These are phyloP conservation scores for Ajuga chamaepitys DNA, from an alignment of 257 asterid species.

Conservation along the genomic window DNA sequence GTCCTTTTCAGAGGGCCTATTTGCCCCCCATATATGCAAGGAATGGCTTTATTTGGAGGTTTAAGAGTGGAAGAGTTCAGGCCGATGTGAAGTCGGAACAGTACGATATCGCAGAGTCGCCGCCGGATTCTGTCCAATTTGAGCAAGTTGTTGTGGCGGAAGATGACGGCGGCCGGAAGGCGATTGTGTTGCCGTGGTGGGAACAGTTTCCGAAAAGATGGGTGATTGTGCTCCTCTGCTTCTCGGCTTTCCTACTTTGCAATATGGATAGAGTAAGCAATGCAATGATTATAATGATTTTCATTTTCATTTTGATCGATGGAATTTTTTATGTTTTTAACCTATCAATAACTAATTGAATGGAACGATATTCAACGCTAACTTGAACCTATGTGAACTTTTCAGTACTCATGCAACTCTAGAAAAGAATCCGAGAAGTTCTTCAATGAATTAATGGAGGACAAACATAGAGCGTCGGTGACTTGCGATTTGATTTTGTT, in stretches of 20 bases:
- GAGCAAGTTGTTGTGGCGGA: slow-evolving; percentile 21
- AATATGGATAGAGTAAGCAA: slow-evolving; percentile 84
- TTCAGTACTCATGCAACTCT: neutral
- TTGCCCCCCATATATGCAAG: neutral
- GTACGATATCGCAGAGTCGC: slow-evolving; percentile 37
- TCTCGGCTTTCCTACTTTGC: slow-evolving; percentile 78
- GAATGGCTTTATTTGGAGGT: slow-evolving; percentile 19
- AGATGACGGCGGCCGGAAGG: slow-evolving; percentile 14
- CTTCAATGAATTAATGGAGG: neutral
- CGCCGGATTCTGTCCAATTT: slow-evolving; percentile 33
- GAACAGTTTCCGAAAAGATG: slow-evolving; percentile 77
- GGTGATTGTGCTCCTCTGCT: slow-evolving; percentile 83
- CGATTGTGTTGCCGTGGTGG: slow-evolving; percentile 47
- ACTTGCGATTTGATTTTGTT: too few relatives aligned
- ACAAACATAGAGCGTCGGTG: neutral
- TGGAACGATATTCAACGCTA: neutral
- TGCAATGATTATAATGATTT: neutral
- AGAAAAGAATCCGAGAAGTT: neutral
- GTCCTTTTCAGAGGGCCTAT: slow-evolving; percentile 11
- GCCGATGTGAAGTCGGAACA: slow-evolving; percentile 65
- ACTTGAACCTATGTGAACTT: neutral
- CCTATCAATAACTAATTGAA: neutral
- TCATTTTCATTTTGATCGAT: neutral
- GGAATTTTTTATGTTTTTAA: neutral
- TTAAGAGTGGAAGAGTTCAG: slow-evolving; percentile 34